Evolutionary conservation across 441 rosid species (phyloP).

Genomic region (Euphorbia schlechtendalii): DNA sequence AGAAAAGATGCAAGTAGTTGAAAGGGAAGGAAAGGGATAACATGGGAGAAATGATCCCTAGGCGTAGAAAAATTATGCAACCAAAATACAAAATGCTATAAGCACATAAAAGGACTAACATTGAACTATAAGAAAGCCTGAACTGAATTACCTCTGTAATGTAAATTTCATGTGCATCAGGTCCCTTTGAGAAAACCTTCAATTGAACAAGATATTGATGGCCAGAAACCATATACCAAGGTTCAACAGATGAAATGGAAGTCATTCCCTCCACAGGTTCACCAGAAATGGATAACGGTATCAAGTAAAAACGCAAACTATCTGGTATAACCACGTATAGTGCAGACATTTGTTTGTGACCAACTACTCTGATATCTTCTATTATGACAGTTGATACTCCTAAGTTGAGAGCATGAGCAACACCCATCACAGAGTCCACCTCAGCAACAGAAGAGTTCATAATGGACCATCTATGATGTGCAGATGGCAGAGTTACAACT

Average conservation of each 20-base stretch:
- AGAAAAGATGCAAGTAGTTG: neutral
- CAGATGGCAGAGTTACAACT: constrained; percentile 77
- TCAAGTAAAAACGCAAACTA: constrained; percentile 44
- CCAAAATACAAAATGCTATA: neutral
- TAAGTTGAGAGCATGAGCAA: constrained; percentile 52
- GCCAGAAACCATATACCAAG: constrained; percentile 81
- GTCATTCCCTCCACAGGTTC: constrained; percentile 46
- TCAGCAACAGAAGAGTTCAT: constrained; percentile 64
- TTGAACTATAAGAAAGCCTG: constrained; percentile 10
- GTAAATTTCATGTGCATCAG: constrained; percentile 64
- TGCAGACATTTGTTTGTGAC: constrained; percentile 75
- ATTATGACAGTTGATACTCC: constrained; percentile 72
- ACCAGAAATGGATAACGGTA: constrained; percentile 52
- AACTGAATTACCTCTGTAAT: constrained; percentile 68
- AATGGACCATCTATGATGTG: constrained; percentile 76
- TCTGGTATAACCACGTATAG: constrained; percentile 81
- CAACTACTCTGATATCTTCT: constrained; percentile 88
- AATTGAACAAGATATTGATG: constrained; percentile 59
- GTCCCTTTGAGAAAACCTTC: constrained; percentile 66
- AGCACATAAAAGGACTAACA: constrained; percentile 5
- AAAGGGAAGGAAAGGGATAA: neutral
- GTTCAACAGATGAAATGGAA: constrained; percentile 51
- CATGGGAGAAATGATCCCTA: neutral
- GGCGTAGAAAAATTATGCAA: neutral
- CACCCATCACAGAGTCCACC: constrained; percentile 59